A percentile compares a stretch with the other conserved stretches of the same genome.
Evolutionary conservation across 2,329 filamentous ascomycete genomes (phyloP).

Genomic region (Monosporascus sp.): DNA sequence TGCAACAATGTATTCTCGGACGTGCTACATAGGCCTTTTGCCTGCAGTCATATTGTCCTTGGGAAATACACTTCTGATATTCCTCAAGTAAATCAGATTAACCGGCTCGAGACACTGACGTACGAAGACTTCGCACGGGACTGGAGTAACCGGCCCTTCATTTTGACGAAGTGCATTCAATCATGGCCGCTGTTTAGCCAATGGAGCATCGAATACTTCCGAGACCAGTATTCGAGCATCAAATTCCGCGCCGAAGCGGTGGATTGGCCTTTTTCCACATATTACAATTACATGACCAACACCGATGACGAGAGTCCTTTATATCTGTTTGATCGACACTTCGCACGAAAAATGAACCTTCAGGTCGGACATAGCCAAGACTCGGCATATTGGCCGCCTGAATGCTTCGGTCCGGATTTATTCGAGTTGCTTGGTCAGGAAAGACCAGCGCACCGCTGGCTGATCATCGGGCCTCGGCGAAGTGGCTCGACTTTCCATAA

Average conservation of each 20-base stretch:
- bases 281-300: conserved; percentile 74
- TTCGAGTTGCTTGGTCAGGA: conserved; percentile 74
- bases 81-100: conserved; percentile 66
- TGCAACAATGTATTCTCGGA: conserved; percentile 85
- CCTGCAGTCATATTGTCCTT: conserved; percentile 73
- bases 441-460: conserved; percentile 83
- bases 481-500: conserved; percentile 96
- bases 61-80: conserved; percentile 64
- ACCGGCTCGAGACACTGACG: conserved; percentile 61
- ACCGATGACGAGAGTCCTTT: conserved; percentile 82
- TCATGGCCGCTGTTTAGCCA: conserved; percentile 70
- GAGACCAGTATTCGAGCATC: conserved; percentile 57
- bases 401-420: conserved; percentile 80
- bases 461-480: conserved; percentile 81
- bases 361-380: conserved; percentile 47
- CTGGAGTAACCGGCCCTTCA: conserved; percentile 80
- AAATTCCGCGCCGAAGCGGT: conserved; percentile 87
- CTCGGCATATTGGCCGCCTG: conserved; percentile 69
- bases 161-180: conserved; percentile 76
- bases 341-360: conserved; percentile 80
- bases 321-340: conserved; percentile 85
- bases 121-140: conserved; percentile 65
- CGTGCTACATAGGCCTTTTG: conserved; percentile 81
- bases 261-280: conserved; percentile 81
- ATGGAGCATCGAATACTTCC: conserved; percentile 68